Evolutionary conservation across 2,329 filamentous ascomycete genomes (phyloP).

Genomic region (Diaporthe destruens): DNA sequence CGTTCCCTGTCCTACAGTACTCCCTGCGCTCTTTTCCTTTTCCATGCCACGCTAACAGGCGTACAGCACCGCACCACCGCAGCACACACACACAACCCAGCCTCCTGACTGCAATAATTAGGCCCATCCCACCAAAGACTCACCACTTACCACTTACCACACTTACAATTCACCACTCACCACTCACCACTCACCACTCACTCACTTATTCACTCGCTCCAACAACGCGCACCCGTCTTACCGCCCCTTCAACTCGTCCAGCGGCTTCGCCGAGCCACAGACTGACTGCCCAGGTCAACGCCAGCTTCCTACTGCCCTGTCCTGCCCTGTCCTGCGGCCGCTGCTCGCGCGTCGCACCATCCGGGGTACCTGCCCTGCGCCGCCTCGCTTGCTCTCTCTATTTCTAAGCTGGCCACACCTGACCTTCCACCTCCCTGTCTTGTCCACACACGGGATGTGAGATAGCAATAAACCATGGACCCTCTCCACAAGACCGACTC

Average conservation of each 20-base stretch:
- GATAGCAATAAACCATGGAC: conserved; percentile 33
- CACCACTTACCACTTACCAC: no score
- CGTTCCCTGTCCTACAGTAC: not conserved
- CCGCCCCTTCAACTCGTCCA: not conserved
- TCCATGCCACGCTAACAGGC: not conserved
- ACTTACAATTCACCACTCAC: no score
- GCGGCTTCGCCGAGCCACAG: not conserved
- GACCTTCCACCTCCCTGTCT: not conserved
- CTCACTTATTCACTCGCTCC: not conserved
- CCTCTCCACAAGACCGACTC: conserved; percentile 42
- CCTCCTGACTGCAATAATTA: conserved; percentile 20
- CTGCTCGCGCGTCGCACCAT: not conserved
- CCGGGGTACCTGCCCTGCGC: not conserved
- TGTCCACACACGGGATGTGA: conserved; percentile 3
- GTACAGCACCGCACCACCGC: not conserved
- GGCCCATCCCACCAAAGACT: conserved; percentile 1
- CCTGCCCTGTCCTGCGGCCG: not conserved
- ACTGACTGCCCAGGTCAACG: not conserved
- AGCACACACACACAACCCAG: not conserved
- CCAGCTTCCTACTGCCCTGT: not conserved
- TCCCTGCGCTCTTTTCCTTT: conserved; percentile 14
- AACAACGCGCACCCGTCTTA: not conserved
- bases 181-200: no score
- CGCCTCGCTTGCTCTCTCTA: not conserved
- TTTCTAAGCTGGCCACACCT: not conserved